Evolutionary conservation across 1,139 yeast genomes (phyloP).

Genomic region (Saccharomycopsis hybrid): DNA sequence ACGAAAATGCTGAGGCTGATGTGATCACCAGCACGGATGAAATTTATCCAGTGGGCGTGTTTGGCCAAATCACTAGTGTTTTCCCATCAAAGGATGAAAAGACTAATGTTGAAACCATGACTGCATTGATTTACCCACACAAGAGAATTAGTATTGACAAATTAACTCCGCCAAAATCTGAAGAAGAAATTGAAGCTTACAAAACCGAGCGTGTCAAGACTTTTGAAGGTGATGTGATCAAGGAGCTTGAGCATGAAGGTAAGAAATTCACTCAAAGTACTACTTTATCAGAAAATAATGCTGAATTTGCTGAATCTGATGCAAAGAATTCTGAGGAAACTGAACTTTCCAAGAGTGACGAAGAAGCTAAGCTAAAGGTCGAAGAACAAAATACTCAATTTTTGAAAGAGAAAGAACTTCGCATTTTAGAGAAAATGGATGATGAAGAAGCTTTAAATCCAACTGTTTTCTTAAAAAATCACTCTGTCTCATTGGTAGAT

Average conservation of each 20-base stretch:
- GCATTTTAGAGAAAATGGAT: slow-evolving; percentile 26
- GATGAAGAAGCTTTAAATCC: slow-evolving; percentile 38
- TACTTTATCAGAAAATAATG: too few species aligned
- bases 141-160: slow-evolving; percentile 72
- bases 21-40: slow-evolving; percentile 57
- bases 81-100: slow-evolving; percentile 53
- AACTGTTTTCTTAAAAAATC: slow-evolving; percentile 57
- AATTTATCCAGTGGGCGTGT: slow-evolving; percentile 74
- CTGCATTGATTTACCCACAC: slow-evolving; percentile 69
- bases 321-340: slow-evolving; percentile 27
- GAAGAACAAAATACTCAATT: slow-evolving; percentile 21
- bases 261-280: slow-evolving; percentile 24
- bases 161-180: slow-evolving; percentile 47
- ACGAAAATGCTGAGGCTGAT: slow-evolving; percentile 68
- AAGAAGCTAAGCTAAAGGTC: neutral
- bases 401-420: slow-evolving; percentile 17
- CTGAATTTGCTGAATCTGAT: slow-evolving; percentile 23
- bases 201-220: slow-evolving; percentile 23
- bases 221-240: slow-evolving; percentile 25
- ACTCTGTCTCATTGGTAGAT: slow-evolving; percentile 66
- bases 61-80: slow-evolving; percentile 74
- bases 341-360: neutral
- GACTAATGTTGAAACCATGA: slow-evolving; percentile 50
- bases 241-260: slow-evolving; percentile 26
- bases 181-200: slow-evolving; percentile 27